phyloP scores from a whole-genome alignment of 2,329 filamentous ascomycete species.

The Esteya vermicola region DNA sequence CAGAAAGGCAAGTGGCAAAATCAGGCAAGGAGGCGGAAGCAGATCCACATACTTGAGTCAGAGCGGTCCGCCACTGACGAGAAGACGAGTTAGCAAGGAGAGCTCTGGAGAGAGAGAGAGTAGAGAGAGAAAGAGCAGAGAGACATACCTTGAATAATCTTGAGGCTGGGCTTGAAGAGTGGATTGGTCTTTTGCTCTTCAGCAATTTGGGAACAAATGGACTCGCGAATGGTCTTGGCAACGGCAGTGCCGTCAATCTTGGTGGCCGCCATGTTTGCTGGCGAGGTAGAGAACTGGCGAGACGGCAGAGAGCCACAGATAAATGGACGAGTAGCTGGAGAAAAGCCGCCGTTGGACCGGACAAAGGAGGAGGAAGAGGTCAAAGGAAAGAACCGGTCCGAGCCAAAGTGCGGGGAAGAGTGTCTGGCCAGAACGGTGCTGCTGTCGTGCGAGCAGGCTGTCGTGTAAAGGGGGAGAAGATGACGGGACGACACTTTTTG shows the following conservation, averaged over 20 bases:
- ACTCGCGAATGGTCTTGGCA: constrained; percentile 79
- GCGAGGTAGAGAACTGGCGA: constrained; percentile 29
- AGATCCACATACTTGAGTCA: constrained; percentile 59
- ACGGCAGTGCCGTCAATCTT: constrained; percentile 96
- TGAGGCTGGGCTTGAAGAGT: constrained; percentile 75
- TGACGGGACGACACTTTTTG: no score
- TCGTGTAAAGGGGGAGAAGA: background rate
- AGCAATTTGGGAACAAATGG: constrained; percentile 65
- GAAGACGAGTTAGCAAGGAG: constrained; percentile 5
- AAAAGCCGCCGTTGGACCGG: background rate
- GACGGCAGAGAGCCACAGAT: background rate
- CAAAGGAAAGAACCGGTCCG: background rate
- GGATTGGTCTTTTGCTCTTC: constrained; percentile 71
- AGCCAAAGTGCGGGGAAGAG: no score
- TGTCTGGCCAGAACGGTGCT: background rate
- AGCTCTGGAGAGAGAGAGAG: constrained; percentile 3
- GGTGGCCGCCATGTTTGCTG: constrained; percentile 61
- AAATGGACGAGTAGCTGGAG: background rate
- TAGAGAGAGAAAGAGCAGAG: background rate
- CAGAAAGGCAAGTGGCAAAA: background rate
- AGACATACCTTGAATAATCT: constrained; percentile 78
- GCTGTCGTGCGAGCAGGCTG: background rate
- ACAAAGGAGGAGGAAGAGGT: background rate
- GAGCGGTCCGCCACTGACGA: constrained; percentile 86
- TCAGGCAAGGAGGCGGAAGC: background rate